A percentile compares a stretch with the other conserved stretches of the same genome.
Conservation (phyloP, 495 filamentous ascomycete species). For the Paragyromitra xinjiangensis region DNA sequence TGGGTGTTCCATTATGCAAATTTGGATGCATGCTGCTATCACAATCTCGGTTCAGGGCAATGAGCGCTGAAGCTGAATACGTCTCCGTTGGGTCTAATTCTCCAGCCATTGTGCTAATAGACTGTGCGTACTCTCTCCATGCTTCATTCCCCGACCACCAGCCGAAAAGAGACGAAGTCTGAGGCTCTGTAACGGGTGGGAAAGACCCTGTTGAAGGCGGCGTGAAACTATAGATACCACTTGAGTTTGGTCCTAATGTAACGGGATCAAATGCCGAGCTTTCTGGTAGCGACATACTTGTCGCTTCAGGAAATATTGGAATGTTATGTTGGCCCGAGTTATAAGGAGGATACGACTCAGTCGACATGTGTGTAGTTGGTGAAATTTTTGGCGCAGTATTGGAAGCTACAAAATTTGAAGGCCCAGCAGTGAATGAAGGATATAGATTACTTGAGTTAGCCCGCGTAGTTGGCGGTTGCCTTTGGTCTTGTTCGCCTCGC, state of each 20-base stretch:
- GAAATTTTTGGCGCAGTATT: slow-evolving; percentile 41
- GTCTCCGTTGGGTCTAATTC: slow-evolving; percentile 55
- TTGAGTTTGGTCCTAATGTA: slow-evolving; percentile 35
- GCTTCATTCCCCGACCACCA: slow-evolving; percentile 55
- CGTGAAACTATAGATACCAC: slow-evolving; percentile 19
- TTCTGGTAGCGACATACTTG: slow-evolving; percentile 36
- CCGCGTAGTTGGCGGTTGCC: slow-evolving; percentile 29
- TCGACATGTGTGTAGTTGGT: slow-evolving; percentile 36
- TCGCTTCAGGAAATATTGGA: slow-evolving; percentile 39
- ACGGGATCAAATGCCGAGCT: slow-evolving; percentile 30
- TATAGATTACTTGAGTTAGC: slow-evolving; percentile 33
- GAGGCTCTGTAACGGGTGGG: slow-evolving; percentile 31
- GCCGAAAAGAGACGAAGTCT: slow-evolving; percentile 25
- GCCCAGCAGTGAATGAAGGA: slow-evolving; percentile 41
- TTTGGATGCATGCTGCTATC: slow-evolving; percentile 51
- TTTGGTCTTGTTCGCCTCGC: slow-evolving; percentile 49
- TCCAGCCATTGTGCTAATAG: slow-evolving; percentile 54
- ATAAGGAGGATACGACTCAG: slow-evolving; percentile 47
- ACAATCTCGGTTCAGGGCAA: slow-evolving; percentile 55
- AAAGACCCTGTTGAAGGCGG: slow-evolving; percentile 19
- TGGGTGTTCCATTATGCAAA: slow-evolving; percentile 40
- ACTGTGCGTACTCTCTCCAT: slow-evolving; percentile 54
- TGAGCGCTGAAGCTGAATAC: slow-evolving; percentile 55
- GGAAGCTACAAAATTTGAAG: slow-evolving; percentile 33
- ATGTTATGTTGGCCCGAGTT: slow-evolving; percentile 27